These are phyloP conservation scores for Scheffersomyces coipomensis DNA, from an alignment of 805 yeast genomes.

Conservation along the genomic window DNA sequence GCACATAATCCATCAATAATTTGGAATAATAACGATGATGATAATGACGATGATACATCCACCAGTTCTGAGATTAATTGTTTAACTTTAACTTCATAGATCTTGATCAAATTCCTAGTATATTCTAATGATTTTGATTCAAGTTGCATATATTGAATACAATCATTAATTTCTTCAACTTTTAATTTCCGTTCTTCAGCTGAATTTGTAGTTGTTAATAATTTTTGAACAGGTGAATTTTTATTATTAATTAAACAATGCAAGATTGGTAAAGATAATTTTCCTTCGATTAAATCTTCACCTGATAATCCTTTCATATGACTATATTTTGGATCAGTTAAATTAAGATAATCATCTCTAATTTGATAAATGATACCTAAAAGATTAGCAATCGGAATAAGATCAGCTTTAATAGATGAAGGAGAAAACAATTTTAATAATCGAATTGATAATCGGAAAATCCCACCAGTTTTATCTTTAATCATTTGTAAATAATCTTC, in stretches of 20 bases:
- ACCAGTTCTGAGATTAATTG: slow-evolving; percentile 7
- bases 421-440: slow-evolving; percentile 45
- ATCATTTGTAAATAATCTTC: slow-evolving; percentile 74
- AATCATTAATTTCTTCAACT: slow-evolving; percentile 12
- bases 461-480: slow-evolving; percentile 82
- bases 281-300: slow-evolving; percentile 89
- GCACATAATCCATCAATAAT: slow-evolving; percentile 17
- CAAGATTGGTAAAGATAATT: slow-evolving; percentile 81
- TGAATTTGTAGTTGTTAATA: slow-evolving; percentile 15
- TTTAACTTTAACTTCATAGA: slow-evolving; percentile 17
- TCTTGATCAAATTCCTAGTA: slow-evolving; percentile 19
- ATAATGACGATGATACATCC: slow-evolving; percentile 2
- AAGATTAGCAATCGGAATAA: slow-evolving; percentile 61
- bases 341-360: slow-evolving; percentile 78
- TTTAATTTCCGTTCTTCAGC: slow-evolving; percentile 14
- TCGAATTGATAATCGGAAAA: slow-evolving; percentile 71
- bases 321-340: slow-evolving; percentile 47
- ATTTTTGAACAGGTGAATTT: slow-evolving; percentile 19
- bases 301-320: slow-evolving; percentile 70
- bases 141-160: slow-evolving; percentile 20
- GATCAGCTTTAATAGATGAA: background rate
- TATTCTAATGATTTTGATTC: slow-evolving; percentile 23
- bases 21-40: slow-evolving; percentile 8
- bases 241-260: slow-evolving; percentile 37
- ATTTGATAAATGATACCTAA: slow-evolving; percentile 86